phyloP scores from a whole-genome alignment of 2,329 filamentous ascomycete species.

The Hyphodiscus sp. region DNA sequence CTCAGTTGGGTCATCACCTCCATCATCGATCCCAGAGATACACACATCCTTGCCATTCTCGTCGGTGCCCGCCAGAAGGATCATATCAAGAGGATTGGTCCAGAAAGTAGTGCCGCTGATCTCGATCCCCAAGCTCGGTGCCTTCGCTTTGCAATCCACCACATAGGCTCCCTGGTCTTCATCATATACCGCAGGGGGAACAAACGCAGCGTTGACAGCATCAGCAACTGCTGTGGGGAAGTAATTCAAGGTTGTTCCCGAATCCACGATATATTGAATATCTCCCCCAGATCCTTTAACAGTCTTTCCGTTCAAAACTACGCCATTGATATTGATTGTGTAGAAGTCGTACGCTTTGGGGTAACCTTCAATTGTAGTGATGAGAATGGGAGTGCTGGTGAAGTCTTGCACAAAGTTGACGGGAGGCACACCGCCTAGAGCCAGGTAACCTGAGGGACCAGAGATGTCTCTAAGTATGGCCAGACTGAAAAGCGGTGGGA shows the following conservation, averaged over 20 bases:
- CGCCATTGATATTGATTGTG: constrained; percentile 15
- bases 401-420: constrained; percentile 26
- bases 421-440: constrained; percentile 43
- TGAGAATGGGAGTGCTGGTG: constrained; percentile 15
- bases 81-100: constrained; percentile 28
- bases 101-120: constrained; percentile 32
- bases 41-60: constrained; percentile 23
- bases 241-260: constrained; percentile 36
- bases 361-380: constrained; percentile 16
- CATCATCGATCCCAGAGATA: constrained; percentile 30
- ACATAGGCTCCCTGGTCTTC: constrained; percentile 28
- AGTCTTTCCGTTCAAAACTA: constrained; percentile 4
- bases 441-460: constrained; percentile 37
- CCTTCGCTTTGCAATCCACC: constrained; percentile 36
- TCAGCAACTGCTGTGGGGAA: constrained; percentile 33
- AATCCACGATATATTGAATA: constrained; percentile 33
- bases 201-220: constrained; percentile 35
- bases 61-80: constrained; percentile 17
- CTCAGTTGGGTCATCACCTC: constrained; percentile 24
- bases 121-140: constrained; percentile 36
- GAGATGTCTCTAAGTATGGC: constrained; percentile 34
- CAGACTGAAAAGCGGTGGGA: constrained; percentile 42
- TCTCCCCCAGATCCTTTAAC: constrained; percentile 1
- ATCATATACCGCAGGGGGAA: constrained; percentile 34
- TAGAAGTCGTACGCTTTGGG: constrained; percentile 17